Percentiles rank a stretch among this genome's conserved stretches.
Evolutionary conservation across 176 grass and related monocot genomes (phyloP).

Genomic region (Neostapfia colusana): DNA sequence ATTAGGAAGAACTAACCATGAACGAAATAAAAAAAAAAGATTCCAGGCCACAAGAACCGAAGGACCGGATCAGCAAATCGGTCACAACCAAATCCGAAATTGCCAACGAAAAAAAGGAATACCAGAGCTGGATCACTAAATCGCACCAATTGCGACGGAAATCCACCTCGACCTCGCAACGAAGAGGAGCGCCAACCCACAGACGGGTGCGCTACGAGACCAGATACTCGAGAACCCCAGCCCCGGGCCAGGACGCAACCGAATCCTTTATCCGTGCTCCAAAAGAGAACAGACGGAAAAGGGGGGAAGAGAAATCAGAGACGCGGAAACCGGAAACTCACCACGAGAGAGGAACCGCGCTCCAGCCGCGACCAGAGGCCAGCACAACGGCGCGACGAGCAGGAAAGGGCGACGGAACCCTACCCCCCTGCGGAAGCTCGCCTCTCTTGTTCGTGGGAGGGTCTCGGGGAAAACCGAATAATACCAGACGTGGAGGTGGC

Average conservation of each 20-base stretch:
- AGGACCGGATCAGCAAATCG: neutral
- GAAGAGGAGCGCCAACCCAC: neutral
- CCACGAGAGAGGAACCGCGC: neutral
- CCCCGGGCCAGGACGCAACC: neutral
- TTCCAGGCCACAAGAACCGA: neutral
- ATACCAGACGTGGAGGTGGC: conserved; percentile 33
- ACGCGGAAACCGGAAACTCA: neutral
- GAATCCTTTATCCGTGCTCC: neutral
- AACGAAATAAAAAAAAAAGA: neutral
- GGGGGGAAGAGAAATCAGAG: neutral
- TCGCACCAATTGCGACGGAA: neutral
- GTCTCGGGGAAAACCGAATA: conserved; percentile 11
- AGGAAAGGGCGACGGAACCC: neutral
- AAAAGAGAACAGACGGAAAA: neutral
- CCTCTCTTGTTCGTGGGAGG: neutral
- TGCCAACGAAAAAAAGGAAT: neutral
- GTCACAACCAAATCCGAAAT: neutral
- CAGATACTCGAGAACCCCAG: neutral
- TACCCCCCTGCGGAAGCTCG: neutral
- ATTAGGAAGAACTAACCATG: neutral
- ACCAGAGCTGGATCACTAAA: conserved; percentile 2
- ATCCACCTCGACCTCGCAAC: neutral
- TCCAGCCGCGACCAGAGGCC: neutral
- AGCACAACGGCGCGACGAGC: neutral
- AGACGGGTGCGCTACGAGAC: neutral